Evolutionary conservation across 495 filamentous ascomycete species (phyloP), one percentile per base, ranked within the genome.

Genomic region (Letharia columbiana): DNA sequence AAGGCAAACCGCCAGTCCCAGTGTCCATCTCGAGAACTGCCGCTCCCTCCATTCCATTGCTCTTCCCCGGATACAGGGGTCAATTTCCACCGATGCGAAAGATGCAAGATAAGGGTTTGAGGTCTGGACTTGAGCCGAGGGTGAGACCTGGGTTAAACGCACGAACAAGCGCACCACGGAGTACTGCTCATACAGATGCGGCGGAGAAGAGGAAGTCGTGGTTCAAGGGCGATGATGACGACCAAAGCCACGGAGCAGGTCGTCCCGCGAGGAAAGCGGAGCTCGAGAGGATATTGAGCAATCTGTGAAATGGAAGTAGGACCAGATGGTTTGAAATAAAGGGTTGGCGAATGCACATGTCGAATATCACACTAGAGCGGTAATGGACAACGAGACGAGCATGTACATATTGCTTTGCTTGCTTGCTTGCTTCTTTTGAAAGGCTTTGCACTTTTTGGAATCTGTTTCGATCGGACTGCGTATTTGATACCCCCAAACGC

Each of bases 191-290:
- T 2, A 13, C 31, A 31, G 52, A 58, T 28, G 63, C 63, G 2
- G 54, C 63, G 56, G 63, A 65, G 56, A 65, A 40, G 56, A 60
- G 63, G 45, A 45, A 58, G 44, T 31, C 42, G 5, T 65, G 63
- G 63, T 31, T 60, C 12, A 65, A 39, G 33, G 54, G 33, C 54
- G 54, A 57, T 11, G 54, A 37, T 18, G 31, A 20, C 17, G 33
- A 57, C 31, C 20, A 37, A 20, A 20, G 17, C n/a, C 31, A 8
- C 13, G 17, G 13, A 20, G 54, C 54, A 18, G 3, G 15, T 20
- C 54, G 31, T 9, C 18, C 28, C 1, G 31, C 2, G 54, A 37
- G 39, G 15, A 57, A 20, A 37, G 3, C 15, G 33, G 54, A 57
- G 54, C 28, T 57, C 9, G 31, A 57, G 54, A 57, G 54, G 17